These are phyloP conservation scores for Trametes elegans DNA, from an alignment of 768 basidiomycete species.

Conservation along the genomic window DNA sequence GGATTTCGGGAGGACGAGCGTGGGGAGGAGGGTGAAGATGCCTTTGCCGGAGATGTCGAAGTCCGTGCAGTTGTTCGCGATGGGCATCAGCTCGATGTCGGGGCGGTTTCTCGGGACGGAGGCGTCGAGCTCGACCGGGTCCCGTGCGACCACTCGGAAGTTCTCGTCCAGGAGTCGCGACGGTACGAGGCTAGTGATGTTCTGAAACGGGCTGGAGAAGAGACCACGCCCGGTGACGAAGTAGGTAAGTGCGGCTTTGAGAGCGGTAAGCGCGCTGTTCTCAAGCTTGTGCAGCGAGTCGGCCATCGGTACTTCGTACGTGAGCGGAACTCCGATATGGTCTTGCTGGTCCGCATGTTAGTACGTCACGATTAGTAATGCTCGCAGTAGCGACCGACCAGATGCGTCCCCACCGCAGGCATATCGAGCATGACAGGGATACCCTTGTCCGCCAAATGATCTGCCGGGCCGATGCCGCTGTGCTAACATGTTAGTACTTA, in stretches of 20 bases:
- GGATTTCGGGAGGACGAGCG: constrained; percentile 27
- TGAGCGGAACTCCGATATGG: constrained; percentile 17
- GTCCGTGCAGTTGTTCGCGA: constrained; percentile 9
- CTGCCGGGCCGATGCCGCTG: constrained; percentile 27
- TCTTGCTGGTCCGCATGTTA: constrained; percentile 3
- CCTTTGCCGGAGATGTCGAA: constrained; percentile 6
- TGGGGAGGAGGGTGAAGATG: constrained; percentile 20
- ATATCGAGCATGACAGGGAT: constrained; percentile 22
- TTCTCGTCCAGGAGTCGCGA: constrained; percentile 11
- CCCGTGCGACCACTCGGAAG: background rate
- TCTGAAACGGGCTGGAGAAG: constrained; percentile 12
- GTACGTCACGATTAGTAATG: no score
- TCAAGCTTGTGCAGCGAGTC: constrained; percentile 17
- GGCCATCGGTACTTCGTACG: constrained; percentile 9
- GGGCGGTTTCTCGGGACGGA: constrained; percentile 15
- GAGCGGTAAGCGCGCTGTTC: background rate
- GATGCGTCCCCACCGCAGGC: constrained; percentile 28
- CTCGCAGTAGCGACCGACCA: constrained; percentile 9
- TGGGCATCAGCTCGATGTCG: constrained; percentile 23
- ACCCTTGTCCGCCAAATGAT: constrained; percentile 19
- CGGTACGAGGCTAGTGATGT: constrained; percentile 5
- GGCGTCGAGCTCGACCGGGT: constrained; percentile 7
- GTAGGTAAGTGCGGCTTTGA: constrained; percentile 12
- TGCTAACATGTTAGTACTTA: background rate
- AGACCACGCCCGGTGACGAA: constrained; percentile 14